Conservation (phyloP, 2,329 filamentous ascomycete species). For the Cladophialophora exuberans region DNA sequence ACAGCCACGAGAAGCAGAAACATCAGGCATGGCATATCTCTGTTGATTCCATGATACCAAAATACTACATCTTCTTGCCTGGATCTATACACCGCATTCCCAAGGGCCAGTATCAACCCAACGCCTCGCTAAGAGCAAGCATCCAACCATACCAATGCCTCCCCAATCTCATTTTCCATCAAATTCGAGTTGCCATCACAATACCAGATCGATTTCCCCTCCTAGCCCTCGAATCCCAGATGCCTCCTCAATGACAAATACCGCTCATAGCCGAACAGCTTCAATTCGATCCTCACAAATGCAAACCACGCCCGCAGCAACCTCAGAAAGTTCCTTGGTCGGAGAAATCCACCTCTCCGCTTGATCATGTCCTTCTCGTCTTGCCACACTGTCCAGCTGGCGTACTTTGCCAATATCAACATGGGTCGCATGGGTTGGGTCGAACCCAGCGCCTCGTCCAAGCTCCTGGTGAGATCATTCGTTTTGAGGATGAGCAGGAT, state of each 20-base stretch:
- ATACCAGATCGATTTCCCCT: no score
- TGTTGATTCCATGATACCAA: no score
- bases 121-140: slow-evolving; percentile 8
- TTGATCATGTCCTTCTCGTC: slow-evolving; percentile 59
- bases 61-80: not conserved
- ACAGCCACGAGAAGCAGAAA: no score
- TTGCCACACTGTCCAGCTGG: slow-evolving; percentile 64
- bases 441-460: slow-evolving; percentile 78
- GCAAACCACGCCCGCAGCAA: slow-evolving; percentile 57
- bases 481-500: slow-evolving; percentile 97
- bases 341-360: slow-evolving; percentile 54
- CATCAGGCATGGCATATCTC: no score
- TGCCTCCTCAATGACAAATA: slow-evolving; percentile 56
- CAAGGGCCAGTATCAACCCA: not conserved
- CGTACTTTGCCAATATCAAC: slow-evolving; percentile 67
- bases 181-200: no score
- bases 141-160: not conserved
- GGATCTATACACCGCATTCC: not conserved
- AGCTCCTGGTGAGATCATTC: slow-evolving; percentile 89
- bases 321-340: slow-evolving; percentile 55
- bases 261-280: slow-evolving; percentile 62
- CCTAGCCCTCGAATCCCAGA: slow-evolving; percentile 46
- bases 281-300: slow-evolving; percentile 60
- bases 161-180: no score
- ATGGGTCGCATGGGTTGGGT: slow-evolving; percentile 64